These are phyloP conservation scores for Capronia coronata DNA, from an alignment of 2,329 filamentous ascomycete species.

Conservation along the genomic window DNA sequence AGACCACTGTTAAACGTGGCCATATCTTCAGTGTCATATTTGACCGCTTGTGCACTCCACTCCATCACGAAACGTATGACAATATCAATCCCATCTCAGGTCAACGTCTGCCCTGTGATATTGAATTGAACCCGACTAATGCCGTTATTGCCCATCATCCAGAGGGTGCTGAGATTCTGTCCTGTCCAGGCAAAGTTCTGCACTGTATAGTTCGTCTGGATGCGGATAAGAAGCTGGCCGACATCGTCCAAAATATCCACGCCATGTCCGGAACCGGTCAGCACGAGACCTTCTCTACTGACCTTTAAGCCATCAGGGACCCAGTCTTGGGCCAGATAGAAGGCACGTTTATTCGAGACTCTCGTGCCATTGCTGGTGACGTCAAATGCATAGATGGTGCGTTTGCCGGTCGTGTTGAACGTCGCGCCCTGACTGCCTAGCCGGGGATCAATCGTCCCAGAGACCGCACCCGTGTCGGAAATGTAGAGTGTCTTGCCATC, in stretches of 20 bases:
- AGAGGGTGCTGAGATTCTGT: constrained; percentile 35
- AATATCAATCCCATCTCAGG: constrained; percentile 6
- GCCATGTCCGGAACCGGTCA: constrained; percentile 37
- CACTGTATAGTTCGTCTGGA: constrained; percentile 42
- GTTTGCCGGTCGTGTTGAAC: constrained; percentile 23
- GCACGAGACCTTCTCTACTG: constrained; percentile 37
- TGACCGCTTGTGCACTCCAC: no score
- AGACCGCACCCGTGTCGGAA: constrained; percentile 36
- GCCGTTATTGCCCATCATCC: constrained; percentile 38
- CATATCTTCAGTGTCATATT: no score
- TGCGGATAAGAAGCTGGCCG: constrained; percentile 36
- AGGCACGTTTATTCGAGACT: constrained; percentile 36
- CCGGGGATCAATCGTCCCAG: constrained; percentile 29
- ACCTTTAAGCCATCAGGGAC: constrained; percentile 42
- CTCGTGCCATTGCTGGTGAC: constrained; percentile 33
- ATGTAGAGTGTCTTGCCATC: constrained; percentile 38
- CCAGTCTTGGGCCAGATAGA: constrained; percentile 38
- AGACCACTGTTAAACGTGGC: no score
- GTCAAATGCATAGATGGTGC: constrained; percentile 36
- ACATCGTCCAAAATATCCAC: constrained; percentile 38
- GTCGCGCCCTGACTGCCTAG: constrained; percentile 20
- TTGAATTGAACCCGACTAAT: constrained; percentile 38
- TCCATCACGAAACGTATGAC: no score
- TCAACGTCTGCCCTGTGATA: constrained; percentile 32
- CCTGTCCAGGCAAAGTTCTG: constrained; percentile 43